phyloP scores from a whole-genome alignment of 495 filamentous ascomycete genomes.

The Aspergillus carlsbadensis region DNA sequence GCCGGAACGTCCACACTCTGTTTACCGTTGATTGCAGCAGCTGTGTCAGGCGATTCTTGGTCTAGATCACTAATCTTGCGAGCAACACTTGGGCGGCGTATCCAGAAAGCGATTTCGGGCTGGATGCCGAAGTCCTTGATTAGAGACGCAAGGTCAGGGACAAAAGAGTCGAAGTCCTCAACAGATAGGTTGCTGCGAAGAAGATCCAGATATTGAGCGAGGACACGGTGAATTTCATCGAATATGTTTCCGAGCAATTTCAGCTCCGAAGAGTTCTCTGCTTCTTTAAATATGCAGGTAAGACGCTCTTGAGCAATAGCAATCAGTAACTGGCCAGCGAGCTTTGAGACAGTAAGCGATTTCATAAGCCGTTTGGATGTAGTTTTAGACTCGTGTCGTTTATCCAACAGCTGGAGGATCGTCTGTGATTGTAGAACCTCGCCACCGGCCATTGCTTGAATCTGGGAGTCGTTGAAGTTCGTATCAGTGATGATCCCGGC shows the following conservation, averaged over 20 bases:
- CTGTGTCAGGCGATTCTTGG: constrained; percentile 23
- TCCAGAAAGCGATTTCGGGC: constrained; percentile 82
- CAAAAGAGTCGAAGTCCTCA: constrained; percentile 74
- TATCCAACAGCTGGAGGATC: constrained; percentile 72
- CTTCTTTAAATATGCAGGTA: constrained; percentile 70
- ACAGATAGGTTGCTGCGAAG: constrained; percentile 74
- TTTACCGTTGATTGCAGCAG: constrained; percentile 20
- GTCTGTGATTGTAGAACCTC: constrained; percentile 75
- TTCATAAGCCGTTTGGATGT: constrained; percentile 76
- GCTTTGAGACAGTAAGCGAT: constrained; percentile 65
- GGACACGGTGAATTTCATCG: constrained; percentile 82
- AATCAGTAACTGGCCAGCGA: constrained; percentile 78
- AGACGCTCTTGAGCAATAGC: constrained; percentile 87
- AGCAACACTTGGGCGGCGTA: constrained; percentile 68
- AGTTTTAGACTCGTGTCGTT: constrained; percentile 64
- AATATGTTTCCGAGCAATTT: constrained; percentile 84
- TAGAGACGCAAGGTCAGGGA: constrained; percentile 73
- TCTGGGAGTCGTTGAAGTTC: constrained; percentile 82
- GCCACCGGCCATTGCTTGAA: constrained; percentile 83
- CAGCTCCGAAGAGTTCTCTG: constrained; percentile 65
- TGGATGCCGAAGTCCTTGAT: constrained; percentile 80
- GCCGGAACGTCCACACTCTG: constrained; percentile 22
- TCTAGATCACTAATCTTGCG: constrained; percentile 52
- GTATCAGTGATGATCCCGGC: constrained; percentile 82
- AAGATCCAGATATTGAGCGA: constrained; percentile 86